Conservation (phyloP, 225 moss, liverwort and hornwort species). For the Climacium dendroides region DNA sequence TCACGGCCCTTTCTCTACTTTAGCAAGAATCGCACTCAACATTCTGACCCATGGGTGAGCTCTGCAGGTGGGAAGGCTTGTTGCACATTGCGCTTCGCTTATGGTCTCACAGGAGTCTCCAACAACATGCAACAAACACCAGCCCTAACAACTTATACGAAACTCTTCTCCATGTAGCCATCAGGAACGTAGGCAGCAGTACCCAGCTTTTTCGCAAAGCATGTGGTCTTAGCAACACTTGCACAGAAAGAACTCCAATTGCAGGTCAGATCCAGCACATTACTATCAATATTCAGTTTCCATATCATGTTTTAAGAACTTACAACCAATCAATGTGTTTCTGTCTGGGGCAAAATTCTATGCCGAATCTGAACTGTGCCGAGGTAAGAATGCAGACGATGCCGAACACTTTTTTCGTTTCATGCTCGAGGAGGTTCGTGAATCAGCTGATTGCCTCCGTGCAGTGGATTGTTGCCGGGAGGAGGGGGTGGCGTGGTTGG, state of each 20-base stretch:
- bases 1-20: background rate
- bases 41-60: background rate
- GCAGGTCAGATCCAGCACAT: background rate
- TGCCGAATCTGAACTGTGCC: background rate
- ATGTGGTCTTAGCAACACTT: constrained; percentile 20
- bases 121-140: background rate
- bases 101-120: constrained; percentile 13
- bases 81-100: constrained; percentile 61
- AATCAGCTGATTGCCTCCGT: background rate
- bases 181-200: constrained; percentile 40
- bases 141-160: constrained; percentile 1
- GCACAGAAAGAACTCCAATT: background rate
- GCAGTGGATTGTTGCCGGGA: background rate
- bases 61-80: constrained; percentile 77
- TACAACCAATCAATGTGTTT: background rate
- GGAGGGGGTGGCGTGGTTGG: constrained; percentile 3
- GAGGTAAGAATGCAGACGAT: background rate
- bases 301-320: background rate
- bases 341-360: background rate
- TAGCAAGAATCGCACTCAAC: background rate
- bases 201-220: constrained; percentile 49
- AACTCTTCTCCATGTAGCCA: constrained; percentile 57
- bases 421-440: constrained; percentile 12
- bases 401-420: background rate
- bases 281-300: background rate